These are phyloP conservation scores for Trametes villosa DNA, from an alignment of 768 basidiomycete genomes.

Conservation along the genomic window DNA sequence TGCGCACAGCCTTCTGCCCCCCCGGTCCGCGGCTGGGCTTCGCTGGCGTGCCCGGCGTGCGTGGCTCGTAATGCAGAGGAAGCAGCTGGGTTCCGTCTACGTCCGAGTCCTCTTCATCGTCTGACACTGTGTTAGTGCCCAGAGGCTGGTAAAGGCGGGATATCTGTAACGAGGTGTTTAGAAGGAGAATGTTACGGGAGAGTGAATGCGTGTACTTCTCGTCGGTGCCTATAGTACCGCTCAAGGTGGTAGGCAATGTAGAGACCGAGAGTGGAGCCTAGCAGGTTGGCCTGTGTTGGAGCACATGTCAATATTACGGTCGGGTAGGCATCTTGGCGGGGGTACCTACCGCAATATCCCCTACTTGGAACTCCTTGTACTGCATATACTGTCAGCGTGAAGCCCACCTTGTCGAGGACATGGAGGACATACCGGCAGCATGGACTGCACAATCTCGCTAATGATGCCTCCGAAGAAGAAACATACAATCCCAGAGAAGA, in stretches of 20 bases:
- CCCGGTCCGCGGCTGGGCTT: conserved; percentile 15
- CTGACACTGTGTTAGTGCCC: conserved; percentile 45
- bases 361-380: conserved; percentile 74
- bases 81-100: conserved; percentile 62
- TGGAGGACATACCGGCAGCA: conserved; percentile 60
- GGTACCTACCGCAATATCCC: conserved; percentile 67
- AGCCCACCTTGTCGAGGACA: neutral
- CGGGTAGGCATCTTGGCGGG: too few species aligned
- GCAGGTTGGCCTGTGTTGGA: conserved; percentile 67
- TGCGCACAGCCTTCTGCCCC: conserved; percentile 37
- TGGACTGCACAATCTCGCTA: conserved; percentile 80
- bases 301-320: neutral
- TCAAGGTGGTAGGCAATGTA: conserved; percentile 70
- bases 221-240: conserved; percentile 73
- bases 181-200: neutral
- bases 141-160: conserved; percentile 78
- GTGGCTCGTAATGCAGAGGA: conserved; percentile 47
- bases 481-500: conserved; percentile 71
- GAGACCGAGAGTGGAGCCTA: conserved; percentile 74
- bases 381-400: conserved; percentile 31
- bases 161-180: conserved; percentile 50
- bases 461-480: conserved; percentile 81
- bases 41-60: conserved; percentile 14
- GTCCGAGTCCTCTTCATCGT: conserved; percentile 58
- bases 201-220: conserved; percentile 56